Evolutionary conservation across 805 yeast genomes (phyloP), one percentile per base, ranked within the genome.

Genomic region (Starmerella gropengiesseri): DNA sequence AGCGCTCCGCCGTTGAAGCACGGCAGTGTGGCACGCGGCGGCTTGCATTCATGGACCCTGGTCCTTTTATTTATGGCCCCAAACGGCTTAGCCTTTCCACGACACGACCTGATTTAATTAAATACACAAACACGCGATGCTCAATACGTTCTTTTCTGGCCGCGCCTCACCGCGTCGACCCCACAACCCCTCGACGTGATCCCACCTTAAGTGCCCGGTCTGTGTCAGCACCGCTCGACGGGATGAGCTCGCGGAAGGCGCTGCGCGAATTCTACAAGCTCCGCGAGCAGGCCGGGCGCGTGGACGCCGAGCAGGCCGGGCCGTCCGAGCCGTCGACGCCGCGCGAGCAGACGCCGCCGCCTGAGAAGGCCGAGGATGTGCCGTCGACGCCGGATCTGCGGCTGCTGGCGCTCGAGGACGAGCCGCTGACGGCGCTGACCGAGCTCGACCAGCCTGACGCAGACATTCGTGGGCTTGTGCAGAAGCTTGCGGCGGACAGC

Each of bases 231-330:
- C 39, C n/a, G n/a, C n/a, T n/a, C n/a, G n/a, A n/a, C n/a, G n/a
- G n/a, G 13, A 27, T 36, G 29, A 26, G 37, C 17, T 40, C 50
- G 31, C 51, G 62, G n/a, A 39, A 50, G 26, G 64, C 64, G 6
- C 54, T 62, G 18, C 48, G 66, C 7, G 63, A 62, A 40, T 62
- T 62, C 41, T 62, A 62, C 52, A 56, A 55, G 46, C 54, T 62
- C 4, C 59, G 57, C 37, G 49, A 46, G 20, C 45, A 47, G 20
- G 48, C 43, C 2, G n/a, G n/a, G n/a, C n/a, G n/a, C n/a, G n/a
- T n/a, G n/a, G 46, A 44, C 16, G 32, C 32, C 40, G 26, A 33
- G 26, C 27, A 20, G 27, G 19, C 26, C 5, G 25, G 23, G 22
- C 18, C 31, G 11, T 12, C 31, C 9, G 31, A 22, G 39, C 23